Evolutionary conservation across 2,329 filamentous ascomycete genomes (phyloP), one percentile per base, ranked within the genome.

Genomic region (Eurotiales sp.): DNA sequence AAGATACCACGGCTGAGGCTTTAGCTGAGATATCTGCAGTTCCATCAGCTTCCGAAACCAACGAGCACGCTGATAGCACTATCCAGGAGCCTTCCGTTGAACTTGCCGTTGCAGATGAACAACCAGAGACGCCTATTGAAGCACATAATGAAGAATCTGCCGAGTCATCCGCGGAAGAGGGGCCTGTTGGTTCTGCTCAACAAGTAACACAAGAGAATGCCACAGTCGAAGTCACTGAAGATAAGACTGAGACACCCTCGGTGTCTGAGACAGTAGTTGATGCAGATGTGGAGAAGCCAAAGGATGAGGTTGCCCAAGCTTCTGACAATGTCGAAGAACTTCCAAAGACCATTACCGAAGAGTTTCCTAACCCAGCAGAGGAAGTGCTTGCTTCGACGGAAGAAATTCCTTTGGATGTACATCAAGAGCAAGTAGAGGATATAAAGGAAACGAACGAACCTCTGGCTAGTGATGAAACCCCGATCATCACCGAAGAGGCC

Each of bases 401-500:
- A 12, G 52, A 52, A 22, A 22, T 37, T 49, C 21, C 30, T 37
- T 43, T 19, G 22, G 46, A 40, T 15, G 36, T 50, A 23, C 50
- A 46, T n/a, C 23, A 46, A 11, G 47, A 50, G 34, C 21, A 19
- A 29, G 10, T 10, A 17, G 45, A 47, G 25, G 23, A 37, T n/a
- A 15, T 23, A 8, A 49, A 57, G 21, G 46, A 54, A 40, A 30
- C 48, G 27, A 39, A 52, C 19, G 51, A 51, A 40, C 15, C 27
- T 49, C 25, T 23, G 2, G 14, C 42, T 45, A 42, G 48, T 29
- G 53, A 46, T 21, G 43, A 53, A 36, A 19, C 57, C 21, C 50
- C 56, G 19, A 32, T 57, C 7, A 56, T 57, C 27, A 57, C 59
- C 41, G 59, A 57, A n/a, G 63, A 59, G 47, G 59, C 58, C 19